Percentiles rank a stretch among this genome's conserved stretches.
Conservation (phyloP, 2,329 filamentous ascomycete species). For the Colletotrichum australisinense region DNA sequence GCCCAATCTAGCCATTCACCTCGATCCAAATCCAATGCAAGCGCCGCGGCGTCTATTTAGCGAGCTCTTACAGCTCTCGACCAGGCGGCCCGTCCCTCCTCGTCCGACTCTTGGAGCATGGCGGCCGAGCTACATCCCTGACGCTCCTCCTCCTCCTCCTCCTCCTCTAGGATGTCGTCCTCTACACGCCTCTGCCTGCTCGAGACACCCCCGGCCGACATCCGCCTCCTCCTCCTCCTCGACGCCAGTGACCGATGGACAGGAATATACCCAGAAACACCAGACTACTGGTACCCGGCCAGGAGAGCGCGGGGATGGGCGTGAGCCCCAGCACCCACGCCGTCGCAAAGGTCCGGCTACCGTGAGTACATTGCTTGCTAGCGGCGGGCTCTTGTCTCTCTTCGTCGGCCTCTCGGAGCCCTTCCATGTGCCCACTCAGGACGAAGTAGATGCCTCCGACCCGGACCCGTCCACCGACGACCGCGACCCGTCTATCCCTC, state of each 20-base stretch:
- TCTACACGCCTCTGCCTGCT: constrained; percentile 26
- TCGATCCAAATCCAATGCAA: constrained; percentile 24
- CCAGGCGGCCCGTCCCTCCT: constrained; percentile 28
- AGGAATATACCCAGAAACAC: neutral
- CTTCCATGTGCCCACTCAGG: constrained; percentile 21
- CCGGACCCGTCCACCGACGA: constrained; percentile 37
- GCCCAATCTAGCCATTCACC: constrained; percentile 18
- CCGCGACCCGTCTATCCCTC: constrained; percentile 56
- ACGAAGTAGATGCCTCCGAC: constrained; percentile 17
- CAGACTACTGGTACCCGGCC: neutral
- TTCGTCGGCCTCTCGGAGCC: constrained; percentile 35
- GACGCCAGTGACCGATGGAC: neutral
- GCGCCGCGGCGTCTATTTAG: constrained; percentile 34
- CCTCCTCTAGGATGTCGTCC: neutral
- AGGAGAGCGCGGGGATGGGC: neutral
- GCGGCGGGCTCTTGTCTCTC: constrained; percentile 35
- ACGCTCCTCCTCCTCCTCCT: neutral
- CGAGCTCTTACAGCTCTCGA: constrained; percentile 33
- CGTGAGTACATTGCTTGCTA: constrained; percentile 32
- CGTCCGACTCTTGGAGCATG: neutral
- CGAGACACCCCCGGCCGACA: constrained; percentile 25
- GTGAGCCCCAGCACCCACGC: neutral
- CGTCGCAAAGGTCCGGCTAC: constrained; percentile 19
- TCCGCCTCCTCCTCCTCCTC: constrained; percentile 8
- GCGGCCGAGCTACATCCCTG: neutral